These are phyloP conservation scores for Coemansia sp. DNA, from an alignment of 192 early-diverging fungal genomes.

Conservation along the genomic window DNA sequence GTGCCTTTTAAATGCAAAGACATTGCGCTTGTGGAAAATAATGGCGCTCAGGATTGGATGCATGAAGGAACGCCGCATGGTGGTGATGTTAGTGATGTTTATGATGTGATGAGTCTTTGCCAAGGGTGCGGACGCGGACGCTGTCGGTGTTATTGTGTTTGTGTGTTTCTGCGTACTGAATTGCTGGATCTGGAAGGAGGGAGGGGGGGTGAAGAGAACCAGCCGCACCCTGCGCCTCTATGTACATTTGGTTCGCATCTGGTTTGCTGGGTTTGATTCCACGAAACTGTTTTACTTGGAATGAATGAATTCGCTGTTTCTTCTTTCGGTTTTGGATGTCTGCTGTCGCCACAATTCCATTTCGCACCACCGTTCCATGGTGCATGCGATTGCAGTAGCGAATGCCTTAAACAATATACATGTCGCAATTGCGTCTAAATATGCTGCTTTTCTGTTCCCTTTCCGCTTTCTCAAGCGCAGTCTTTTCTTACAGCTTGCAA, in stretches of 20 bases:
- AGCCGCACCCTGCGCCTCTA: not conserved
- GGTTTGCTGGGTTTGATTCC: not conserved
- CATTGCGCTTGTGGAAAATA: not conserved
- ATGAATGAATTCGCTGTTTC: not conserved
- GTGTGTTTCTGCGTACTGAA: not conserved
- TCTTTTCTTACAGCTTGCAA: not conserved
- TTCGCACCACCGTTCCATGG: not conserved
- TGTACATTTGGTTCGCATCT: not conserved
- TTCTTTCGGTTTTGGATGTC: not conserved
- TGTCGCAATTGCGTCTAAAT: not conserved
- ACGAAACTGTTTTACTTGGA: not conserved
- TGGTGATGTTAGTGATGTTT: not conserved
- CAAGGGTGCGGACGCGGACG: not conserved
- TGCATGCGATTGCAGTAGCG: not conserved
- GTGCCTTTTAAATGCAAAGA: slow-evolving; percentile 9
- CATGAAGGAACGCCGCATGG: not conserved
- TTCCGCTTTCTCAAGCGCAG: not conserved
- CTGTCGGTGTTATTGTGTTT: too few relatives aligned
- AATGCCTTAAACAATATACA: not conserved
- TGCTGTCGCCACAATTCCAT: not conserved
- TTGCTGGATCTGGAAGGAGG: not conserved
- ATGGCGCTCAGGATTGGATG: slow-evolving; percentile 1
- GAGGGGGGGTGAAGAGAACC: too few relatives aligned
- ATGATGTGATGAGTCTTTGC: not conserved
- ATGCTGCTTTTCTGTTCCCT: not conserved